Conservation (phyloP, 1,284 basidiomycete species). For the Melampsora larici-populina region DNA sequence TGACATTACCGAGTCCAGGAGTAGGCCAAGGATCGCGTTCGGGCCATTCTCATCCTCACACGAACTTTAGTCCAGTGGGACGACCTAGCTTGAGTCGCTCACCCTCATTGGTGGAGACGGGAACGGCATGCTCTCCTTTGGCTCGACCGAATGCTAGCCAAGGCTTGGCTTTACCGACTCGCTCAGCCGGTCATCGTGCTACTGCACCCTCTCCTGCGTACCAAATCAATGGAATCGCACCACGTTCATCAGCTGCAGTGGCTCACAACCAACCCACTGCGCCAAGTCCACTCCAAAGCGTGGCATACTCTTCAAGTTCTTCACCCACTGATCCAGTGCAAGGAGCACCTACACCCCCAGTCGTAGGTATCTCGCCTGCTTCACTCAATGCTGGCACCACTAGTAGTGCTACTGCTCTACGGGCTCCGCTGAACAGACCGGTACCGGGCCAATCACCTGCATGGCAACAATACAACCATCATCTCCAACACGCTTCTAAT, state of each 20-base stretch:
- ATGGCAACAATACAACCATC: constrained; percentile 21
- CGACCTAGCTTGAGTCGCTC: constrained; percentile 25
- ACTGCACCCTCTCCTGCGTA: constrained; percentile 23
- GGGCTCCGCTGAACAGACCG: background rate
- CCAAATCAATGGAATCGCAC: constrained; percentile 7
- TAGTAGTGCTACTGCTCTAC: background rate
- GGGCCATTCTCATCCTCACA: background rate
- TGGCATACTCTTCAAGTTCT: constrained; percentile 36
- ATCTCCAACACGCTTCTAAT: constrained; percentile 25
- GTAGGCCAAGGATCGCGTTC: background rate
- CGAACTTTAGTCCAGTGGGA: constrained; percentile 12
- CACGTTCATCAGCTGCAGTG: constrained; percentile 10
- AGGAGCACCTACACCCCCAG: background rate
- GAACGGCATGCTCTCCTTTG: constrained; percentile 7
- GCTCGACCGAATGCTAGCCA: constrained; percentile 4
- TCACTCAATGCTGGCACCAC: constrained; percentile 13
- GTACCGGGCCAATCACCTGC: constrained; percentile 8
- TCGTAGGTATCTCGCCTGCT: constrained; percentile 31
- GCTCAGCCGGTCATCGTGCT: constrained; percentile 4
- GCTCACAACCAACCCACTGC: constrained; percentile 32
- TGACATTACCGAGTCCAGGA: constrained; percentile 29
- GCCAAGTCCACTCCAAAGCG: constrained; percentile 35
- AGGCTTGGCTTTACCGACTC: constrained; percentile 21
- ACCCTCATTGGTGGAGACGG: constrained; percentile 25
- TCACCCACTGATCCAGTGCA: constrained; percentile 26